Evolutionary conservation across 345 rosid species (phyloP), one percentile per base, ranked within the genome.

Genomic region (Sapria himalayana): DNA sequence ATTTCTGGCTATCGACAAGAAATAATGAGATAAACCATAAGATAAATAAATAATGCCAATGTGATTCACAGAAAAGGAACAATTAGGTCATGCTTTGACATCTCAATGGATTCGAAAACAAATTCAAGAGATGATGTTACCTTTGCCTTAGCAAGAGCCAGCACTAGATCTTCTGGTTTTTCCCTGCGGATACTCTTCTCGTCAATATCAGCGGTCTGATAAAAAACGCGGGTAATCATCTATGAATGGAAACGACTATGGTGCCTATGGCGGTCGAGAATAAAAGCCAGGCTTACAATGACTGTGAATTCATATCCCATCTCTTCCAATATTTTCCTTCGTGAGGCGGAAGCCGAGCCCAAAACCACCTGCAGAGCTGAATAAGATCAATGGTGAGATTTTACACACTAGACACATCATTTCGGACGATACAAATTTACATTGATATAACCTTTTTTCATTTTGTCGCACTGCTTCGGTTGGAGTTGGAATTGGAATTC

Each of bases 81-180:
- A n/a, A n/a, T n/a, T n/a, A n/a, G n/a, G n/a, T n/a, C n/a, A n/a
- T n/a, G n/a, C n/a, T n/a, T n/a, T n/a, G n/a, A n/a, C n/a, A n/a
- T n/a, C n/a, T n/a, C n/a, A n/a, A n/a, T n/a, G n/a, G 22, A 57
- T 32, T n/a, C n/a, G n/a, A n/a, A n/a, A n/a, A n/a, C n/a, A n/a
- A 9, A 8, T 15, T 14, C 22, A 49, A 9, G 1, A 41, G 13
- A 36, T 14, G 19, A 34, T 2, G 17, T 5, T 48, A 78, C 97
- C 94, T 86, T 81, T 17, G 94, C 97, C 66, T 86, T 92, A 25
- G 97, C 97, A 43, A 86, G 65, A 52, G 92, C 74, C 63, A 74
- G 61, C 12, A 81, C 94, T 65, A 86, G 63, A 19, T 86, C 92
- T 48, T 81, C 92, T 3, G 94, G 94, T 34, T 63, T 74, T 43